Base-by-base conservation (phyloP, 1,284 basidiomycete species). In the Psilocybe mexicana region DNA sequence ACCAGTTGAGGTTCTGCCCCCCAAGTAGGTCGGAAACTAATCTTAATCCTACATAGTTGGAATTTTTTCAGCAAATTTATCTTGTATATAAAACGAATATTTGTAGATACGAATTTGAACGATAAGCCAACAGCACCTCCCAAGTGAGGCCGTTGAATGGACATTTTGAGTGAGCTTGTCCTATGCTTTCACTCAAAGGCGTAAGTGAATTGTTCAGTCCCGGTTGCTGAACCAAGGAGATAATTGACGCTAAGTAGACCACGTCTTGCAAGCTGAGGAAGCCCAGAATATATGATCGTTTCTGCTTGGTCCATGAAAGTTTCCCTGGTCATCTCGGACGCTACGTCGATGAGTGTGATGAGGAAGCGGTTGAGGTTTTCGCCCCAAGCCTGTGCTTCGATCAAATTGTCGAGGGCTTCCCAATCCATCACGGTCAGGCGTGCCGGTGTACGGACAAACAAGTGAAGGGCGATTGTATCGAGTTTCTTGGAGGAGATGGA, bases 1-100 rank as follows among this genome's bases (percentile, higher is more conserved):
- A 25, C 60, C 60, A 18, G 54, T 61, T 14, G 60, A 61, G 43
- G 56, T 61, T 1, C 2, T 30, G 10, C 43, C 54, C 6, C 59
- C 55, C 2, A 46, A 33, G 6, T 52, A 57, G 8, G 30, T 4
- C 30, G 8, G 30, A 33, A 33, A 33, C 30, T 4, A 33, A 33
- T 33, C 8, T 8, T 6, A 8, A 33, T 8, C 8, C 1, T 33
- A 33, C 30, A 33, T 6, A 6, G 30, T 33, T 6, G 30, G 30
- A 33, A 33, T 33, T 4, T 33, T 33, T 33, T 4, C 30, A 33
- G 30, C 1, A 33, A 33, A 45, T 45, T 45, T 45, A 28, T 45
- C 7, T 7, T 45, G 23, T 45, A 45, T 45, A 11, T 45, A 40
- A 1, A 33, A 33, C 30, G 8, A 6, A 33, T 33, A 33, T 46